A percentile compares a stretch with the other conserved stretches of the same genome.
These are phyloP conservation scores for Schizonepeta tenuifolia DNA, from an alignment of 257 asterid species.

Conservation along the genomic window DNA sequence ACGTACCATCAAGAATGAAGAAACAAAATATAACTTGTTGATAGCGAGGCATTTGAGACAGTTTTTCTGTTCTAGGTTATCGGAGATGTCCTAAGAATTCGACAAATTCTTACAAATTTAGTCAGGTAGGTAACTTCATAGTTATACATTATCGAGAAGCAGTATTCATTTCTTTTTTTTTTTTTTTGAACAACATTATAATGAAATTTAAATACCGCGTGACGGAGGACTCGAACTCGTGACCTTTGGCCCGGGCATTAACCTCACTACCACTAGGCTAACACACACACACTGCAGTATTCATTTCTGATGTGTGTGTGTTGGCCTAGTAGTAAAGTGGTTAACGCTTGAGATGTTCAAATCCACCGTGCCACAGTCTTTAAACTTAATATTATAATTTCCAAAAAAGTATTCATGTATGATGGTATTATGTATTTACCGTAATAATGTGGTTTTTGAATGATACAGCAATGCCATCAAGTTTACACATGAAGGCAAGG, in stretches of 20 bases:
- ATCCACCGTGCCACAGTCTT: too few species aligned
- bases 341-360: too few species aligned
- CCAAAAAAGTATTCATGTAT: too few species aligned
- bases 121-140: conserved; percentile 79
- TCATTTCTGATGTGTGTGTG: background rate
- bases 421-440: background rate
- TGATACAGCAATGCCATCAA: conserved; percentile 81
- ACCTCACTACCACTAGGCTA: too few species aligned
- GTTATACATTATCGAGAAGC: background rate
- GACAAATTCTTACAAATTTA: conserved; percentile 90
- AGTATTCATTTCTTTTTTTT: background rate
- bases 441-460: conserved; percentile 12
- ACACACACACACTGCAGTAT: too few species aligned
- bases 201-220: too few species aligned
- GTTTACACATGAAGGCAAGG: conserved; percentile 93
- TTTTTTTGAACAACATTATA: too few species aligned
- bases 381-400: too few species aligned
- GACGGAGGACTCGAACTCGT: too few species aligned
- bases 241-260: too few species aligned
- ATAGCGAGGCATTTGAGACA: background rate
- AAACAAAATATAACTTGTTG: background rate
- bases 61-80: conserved; percentile 57
- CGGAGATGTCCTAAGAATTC: conserved; percentile 90
- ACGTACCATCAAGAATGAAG: background rate
- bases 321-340: too few species aligned